These are phyloP conservation scores for Fusarium avenaceum DNA, from an alignment of 2,329 filamentous ascomycete species.

Conservation along the genomic window DNA sequence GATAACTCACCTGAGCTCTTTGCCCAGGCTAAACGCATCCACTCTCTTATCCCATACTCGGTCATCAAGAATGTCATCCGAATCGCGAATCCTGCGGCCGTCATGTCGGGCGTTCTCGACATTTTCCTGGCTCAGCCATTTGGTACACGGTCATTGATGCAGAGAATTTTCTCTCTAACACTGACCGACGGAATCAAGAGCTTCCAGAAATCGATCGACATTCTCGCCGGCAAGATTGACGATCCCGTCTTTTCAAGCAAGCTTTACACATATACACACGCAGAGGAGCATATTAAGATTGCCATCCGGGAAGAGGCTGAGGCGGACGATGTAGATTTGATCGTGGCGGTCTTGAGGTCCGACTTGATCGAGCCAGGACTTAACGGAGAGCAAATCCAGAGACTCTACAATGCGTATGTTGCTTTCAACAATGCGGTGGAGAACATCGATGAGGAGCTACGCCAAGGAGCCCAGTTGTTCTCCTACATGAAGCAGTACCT, in stretches of 20 bases:
- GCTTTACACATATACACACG: constrained; percentile 82
- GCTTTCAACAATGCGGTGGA: constrained; percentile 96
- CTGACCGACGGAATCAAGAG: constrained; percentile 89
- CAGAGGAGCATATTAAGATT: constrained; percentile 80
- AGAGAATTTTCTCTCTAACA: constrained; percentile 93
- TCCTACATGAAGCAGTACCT: constrained; percentile 94
- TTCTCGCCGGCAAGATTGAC: constrained; percentile 81
- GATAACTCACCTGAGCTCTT: constrained; percentile 98
- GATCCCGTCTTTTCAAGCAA: constrained; percentile 85
- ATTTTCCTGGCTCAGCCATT: constrained; percentile 97
- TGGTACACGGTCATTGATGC: constrained; percentile 88
- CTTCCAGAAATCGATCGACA: constrained; percentile 89
- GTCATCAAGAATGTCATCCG: constrained; percentile 97
- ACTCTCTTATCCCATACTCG: constrained; percentile 93
- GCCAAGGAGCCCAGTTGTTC: constrained; percentile 90
- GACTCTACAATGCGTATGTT: constrained; percentile 93
- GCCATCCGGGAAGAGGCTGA: constrained; percentile 80
- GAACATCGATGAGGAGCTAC: constrained; percentile 88
- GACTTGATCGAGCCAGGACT: constrained; percentile 81
- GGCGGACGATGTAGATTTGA: constrained; percentile 81
- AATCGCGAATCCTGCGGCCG: constrained; percentile 93
- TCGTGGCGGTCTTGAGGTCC: constrained; percentile 86
- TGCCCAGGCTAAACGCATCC: constrained; percentile 92
- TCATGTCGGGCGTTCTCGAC: constrained; percentile 96
- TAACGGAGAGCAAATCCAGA: constrained; percentile 80